Evolutionary conservation across 2,329 filamentous ascomycete species (phyloP).

Genomic region (Fusarium scirpi): DNA sequence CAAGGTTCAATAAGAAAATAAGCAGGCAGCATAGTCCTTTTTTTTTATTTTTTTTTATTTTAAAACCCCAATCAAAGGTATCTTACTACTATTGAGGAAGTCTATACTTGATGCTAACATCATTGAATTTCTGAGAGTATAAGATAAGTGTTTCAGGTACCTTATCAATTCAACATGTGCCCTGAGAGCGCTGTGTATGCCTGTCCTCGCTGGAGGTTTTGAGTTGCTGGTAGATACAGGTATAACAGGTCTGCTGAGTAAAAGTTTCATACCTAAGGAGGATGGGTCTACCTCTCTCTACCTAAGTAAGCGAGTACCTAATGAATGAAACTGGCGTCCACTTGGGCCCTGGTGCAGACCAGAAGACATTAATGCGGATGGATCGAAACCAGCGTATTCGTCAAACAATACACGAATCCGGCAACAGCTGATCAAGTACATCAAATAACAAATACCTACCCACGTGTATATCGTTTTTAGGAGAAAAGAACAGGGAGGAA

Average conservation of each 20-base stretch:
- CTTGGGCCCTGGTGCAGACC: slow-evolving; percentile 36
- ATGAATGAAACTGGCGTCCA: slow-evolving; percentile 11
- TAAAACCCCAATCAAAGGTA: not conserved
- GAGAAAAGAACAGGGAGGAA: too few relatives aligned
- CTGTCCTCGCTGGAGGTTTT: not conserved
- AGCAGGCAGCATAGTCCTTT: not conserved
- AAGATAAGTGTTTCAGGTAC: not conserved
- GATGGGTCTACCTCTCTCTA: too few relatives aligned
- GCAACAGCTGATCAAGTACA: too few relatives aligned
- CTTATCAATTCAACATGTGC: not conserved
- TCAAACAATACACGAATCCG: not conserved
- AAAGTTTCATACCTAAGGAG: not conserved
- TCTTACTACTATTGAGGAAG: not conserved
- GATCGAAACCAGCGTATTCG: not conserved
- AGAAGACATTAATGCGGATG: slow-evolving; percentile 5
- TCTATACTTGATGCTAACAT: not conserved
- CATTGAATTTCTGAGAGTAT: not conserved
- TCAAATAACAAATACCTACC: too few relatives aligned
- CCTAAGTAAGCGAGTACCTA: slow-evolving; percentile 2
- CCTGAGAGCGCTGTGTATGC: not conserved
- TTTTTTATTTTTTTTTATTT: not conserved
- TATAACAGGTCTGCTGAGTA: not conserved
- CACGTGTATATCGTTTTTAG: too few relatives aligned
- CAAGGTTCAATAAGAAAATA: too few relatives aligned
- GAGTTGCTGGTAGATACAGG: not conserved